These are phyloP conservation scores for Saccharomycopsis olivae DNA, from an alignment of 805 yeast genomes.

Conservation along the genomic window DNA sequence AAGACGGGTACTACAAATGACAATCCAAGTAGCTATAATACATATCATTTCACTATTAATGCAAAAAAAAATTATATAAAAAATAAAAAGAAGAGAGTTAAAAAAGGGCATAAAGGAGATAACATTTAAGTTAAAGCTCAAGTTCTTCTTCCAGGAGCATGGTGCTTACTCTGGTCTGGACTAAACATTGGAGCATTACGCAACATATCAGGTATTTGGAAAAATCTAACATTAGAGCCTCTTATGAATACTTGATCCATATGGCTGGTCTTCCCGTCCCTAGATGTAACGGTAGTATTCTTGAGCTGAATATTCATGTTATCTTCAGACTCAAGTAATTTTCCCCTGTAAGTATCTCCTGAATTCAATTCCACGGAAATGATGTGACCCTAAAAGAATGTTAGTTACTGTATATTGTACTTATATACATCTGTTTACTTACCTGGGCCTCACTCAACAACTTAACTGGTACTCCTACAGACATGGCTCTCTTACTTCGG, in stretches of 20 bases:
- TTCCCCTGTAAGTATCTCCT: slow-evolving; percentile 85
- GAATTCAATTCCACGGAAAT: slow-evolving; percentile 73
- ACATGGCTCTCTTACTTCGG: too few relatives aligned
- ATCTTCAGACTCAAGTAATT: slow-evolving; percentile 78
- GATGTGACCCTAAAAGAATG: slow-evolving; percentile 55
- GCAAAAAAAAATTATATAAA: too few relatives aligned
- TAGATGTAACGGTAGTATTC: slow-evolving; percentile 70
- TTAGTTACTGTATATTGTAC: background rate
- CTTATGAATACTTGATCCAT: slow-evolving; percentile 82
- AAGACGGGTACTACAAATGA: too few relatives aligned
- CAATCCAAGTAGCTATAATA: too few relatives aligned
- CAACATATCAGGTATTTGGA: slow-evolving; percentile 81
- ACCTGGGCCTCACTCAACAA: slow-evolving; percentile 74
- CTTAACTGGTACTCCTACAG: slow-evolving; percentile 73
- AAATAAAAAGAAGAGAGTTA: too few relatives aligned
- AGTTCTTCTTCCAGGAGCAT: slow-evolving; percentile 63
- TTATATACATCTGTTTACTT: slow-evolving; percentile 15
- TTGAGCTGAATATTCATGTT: slow-evolving; percentile 85
- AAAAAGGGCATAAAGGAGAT: too few relatives aligned
- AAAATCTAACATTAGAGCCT: slow-evolving; percentile 80
- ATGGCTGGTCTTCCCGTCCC: slow-evolving; percentile 65
- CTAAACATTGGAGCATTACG: slow-evolving; percentile 84
- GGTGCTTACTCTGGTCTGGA: slow-evolving; percentile 42
- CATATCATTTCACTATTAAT: too few relatives aligned
- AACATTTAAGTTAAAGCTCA: too few relatives aligned